Evolutionary conservation across 2,329 filamentous ascomycete species (phyloP), one percentile per base, ranked within the genome.

Genomic region (Penicillium sclerotigenum): DNA sequence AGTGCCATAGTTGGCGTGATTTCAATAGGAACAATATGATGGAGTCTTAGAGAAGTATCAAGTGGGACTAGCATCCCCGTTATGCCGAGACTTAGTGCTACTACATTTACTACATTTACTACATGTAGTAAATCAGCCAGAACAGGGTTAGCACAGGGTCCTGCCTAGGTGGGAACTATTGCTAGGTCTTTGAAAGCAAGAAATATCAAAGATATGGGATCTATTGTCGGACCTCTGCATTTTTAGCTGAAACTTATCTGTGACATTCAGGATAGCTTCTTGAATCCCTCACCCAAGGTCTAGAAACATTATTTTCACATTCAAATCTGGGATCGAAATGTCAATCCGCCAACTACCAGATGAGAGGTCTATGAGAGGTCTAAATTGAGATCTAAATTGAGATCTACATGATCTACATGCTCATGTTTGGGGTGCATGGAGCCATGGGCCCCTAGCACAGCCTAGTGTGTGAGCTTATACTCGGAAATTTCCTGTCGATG

Each of bases 351-450:
- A 14, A 24, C 24, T n/a, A 42, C 29, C 40, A 47, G 47, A 41
- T 31, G 14, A 33, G 13, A 38, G 31, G 38, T 40, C 13, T n/a
- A n/a, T n/a, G n/a, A n/a, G n/a, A n/a, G n/a, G n/a, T n/a, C n/a
- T 18, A 49, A 43, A 54, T 49, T 54, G 22, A 49, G 52, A 54
- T 54, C 52, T 46, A 10, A 16, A 33, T 33, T 33, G 14, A 16
- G 31, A 33, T 33, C 31, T 33, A 33, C 31, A 16, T 29, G n/a
- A n/a, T n/a, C n/a, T n/a, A n/a, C 52, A 45, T 11, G 14, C 20
- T 10, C 26, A 51, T 46, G 28, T 55, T 55, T 51, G 31, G 45
- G 50, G 42, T 20, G 28, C 24, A 36, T 40, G 16, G 29, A 31
- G 29, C 13, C 13, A 31, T 16, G 8, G 31, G 31, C 13, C 16